Evolutionary conservation across 805 yeast species (phyloP).

Genomic region (Clavispora phyllophila): DNA sequence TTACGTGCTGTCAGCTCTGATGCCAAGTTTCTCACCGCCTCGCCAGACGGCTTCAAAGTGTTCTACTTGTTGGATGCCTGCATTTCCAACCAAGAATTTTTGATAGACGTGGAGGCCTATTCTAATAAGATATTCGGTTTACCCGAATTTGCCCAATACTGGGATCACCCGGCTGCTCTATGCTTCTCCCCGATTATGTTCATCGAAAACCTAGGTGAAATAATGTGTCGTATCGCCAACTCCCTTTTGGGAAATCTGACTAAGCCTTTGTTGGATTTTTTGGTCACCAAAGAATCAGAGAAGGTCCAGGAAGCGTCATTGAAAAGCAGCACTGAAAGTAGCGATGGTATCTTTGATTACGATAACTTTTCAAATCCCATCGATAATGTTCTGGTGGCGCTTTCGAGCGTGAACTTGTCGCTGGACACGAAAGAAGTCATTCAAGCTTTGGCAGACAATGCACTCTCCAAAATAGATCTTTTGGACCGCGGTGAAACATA

Average conservation of each 20-base stretch:
- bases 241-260: slow-evolving; percentile 22
- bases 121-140: slow-evolving; percentile 16
- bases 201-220: slow-evolving; percentile 28
- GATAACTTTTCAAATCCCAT: slow-evolving; percentile 5
- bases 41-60: slow-evolving; percentile 23
- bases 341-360: slow-evolving; percentile 17
- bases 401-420: slow-evolving; percentile 13
- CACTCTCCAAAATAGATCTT: slow-evolving; percentile 36
- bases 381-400: background rate
- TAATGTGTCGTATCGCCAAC: slow-evolving; percentile 32
- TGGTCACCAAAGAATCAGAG: slow-evolving; percentile 22
- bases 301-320: slow-evolving; percentile 10
- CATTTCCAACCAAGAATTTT: slow-evolving; percentile 35
- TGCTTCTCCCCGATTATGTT: slow-evolving; percentile 33
- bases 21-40: slow-evolving; percentile 22
- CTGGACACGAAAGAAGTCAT: slow-evolving; percentile 23
- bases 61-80: slow-evolving; percentile 30
- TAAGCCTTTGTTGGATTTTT: slow-evolving; percentile 23
- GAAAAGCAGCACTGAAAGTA: slow-evolving; percentile 3
- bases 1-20: slow-evolving; percentile 25
- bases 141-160: slow-evolving; percentile 9
- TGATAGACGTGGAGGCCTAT: slow-evolving; percentile 31
- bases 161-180: slow-evolving; percentile 23
- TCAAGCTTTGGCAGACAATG: slow-evolving; percentile 27
- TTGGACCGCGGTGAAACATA: slow-evolving; percentile 56